phyloP scores from a whole-genome alignment of 2,329 filamentous ascomycete genomes.

The Colletotrichum filicis region DNA sequence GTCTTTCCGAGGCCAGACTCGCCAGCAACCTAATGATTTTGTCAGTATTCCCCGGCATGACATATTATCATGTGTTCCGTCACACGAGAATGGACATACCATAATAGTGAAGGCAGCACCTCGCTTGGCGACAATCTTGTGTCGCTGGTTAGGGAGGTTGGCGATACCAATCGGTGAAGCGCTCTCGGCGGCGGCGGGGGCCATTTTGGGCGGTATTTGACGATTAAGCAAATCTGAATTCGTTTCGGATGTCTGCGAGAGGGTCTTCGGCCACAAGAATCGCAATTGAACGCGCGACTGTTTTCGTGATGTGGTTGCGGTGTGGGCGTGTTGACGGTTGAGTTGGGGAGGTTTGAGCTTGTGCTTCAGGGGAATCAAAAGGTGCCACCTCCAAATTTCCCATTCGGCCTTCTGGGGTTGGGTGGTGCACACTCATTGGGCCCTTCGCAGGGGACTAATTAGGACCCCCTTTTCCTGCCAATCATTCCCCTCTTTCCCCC shows the following conservation, averaged over 20 bases:
- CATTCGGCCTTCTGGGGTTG: slow-evolving; percentile 33
- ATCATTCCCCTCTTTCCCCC: slow-evolving; percentile 32
- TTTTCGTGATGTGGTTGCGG: slow-evolving; percentile 36
- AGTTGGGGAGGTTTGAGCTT: slow-evolving; percentile 37
- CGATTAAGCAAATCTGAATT: slow-evolving; percentile 36
- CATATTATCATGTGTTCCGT: not conserved
- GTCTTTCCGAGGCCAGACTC: slow-evolving; percentile 99
- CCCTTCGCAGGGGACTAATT: slow-evolving; percentile 35
- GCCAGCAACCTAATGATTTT: slow-evolving; percentile 81
- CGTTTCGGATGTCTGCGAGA: slow-evolving; percentile 15
- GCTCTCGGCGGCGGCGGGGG: slow-evolving; percentile 66
- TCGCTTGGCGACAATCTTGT: slow-evolving; percentile 82
- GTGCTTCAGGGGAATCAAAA: slow-evolving; percentile 39
- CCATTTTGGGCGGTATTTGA: slow-evolving; percentile 58
- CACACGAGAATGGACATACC: slow-evolving; percentile 66
- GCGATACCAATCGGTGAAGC: slow-evolving; percentile 79
- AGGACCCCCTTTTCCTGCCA: slow-evolving; percentile 36
- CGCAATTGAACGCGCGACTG: slow-evolving; percentile 32
- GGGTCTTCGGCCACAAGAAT: slow-evolving; percentile 22
- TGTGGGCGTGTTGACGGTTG: slow-evolving; percentile 35
- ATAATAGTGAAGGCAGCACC: slow-evolving; percentile 99
- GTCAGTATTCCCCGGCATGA: not conserved
- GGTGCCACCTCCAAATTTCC: slow-evolving; percentile 39
- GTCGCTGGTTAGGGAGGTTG: slow-evolving; percentile 79
- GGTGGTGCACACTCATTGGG: slow-evolving; percentile 31